Evolutionary conservation across 306 rosid genomes (phyloP).

Genomic region (Quercus variabilis): DNA sequence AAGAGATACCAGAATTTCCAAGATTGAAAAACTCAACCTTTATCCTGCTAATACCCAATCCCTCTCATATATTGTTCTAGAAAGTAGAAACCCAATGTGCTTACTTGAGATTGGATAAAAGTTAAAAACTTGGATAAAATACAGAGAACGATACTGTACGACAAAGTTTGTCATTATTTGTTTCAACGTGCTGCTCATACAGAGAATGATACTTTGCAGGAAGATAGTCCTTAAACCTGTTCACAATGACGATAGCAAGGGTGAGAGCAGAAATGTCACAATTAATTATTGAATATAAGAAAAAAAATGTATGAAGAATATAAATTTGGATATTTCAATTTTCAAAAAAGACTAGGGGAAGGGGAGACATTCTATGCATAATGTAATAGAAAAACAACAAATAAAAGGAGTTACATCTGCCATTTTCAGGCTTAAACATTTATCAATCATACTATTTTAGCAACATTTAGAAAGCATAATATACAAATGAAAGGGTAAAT

Average conservation of each 20-base stretch:
- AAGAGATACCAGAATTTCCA: background rate
- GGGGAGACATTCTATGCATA: background rate
- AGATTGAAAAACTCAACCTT: background rate
- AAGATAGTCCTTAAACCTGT: conserved; percentile 87
- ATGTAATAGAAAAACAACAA: background rate
- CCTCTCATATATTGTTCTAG: too few relatives aligned
- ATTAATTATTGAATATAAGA: conserved; percentile 5
- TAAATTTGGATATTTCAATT: background rate
- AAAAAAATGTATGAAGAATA: background rate
- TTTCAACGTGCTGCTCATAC: conserved; percentile 60
- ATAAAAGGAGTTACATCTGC: background rate
- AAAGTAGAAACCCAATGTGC: too few relatives aligned
- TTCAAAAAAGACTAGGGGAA: background rate
- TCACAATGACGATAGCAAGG: conserved; percentile 14
- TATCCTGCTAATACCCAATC: background rate
- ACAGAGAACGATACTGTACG: too few relatives aligned
- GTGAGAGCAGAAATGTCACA: conserved; percentile 20
- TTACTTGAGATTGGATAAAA: background rate
- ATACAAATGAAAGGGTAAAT: background rate
- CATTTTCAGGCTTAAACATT: background rate
- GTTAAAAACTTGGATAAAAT: background rate
- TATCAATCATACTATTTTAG: background rate
- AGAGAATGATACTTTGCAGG: conserved; percentile 78
- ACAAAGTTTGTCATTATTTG: too few relatives aligned
- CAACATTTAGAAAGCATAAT: background rate